These are phyloP conservation scores for Trichoderma brevicompactum DNA, from an alignment of 2,329 filamentous ascomycete genomes.

Conservation along the genomic window DNA sequence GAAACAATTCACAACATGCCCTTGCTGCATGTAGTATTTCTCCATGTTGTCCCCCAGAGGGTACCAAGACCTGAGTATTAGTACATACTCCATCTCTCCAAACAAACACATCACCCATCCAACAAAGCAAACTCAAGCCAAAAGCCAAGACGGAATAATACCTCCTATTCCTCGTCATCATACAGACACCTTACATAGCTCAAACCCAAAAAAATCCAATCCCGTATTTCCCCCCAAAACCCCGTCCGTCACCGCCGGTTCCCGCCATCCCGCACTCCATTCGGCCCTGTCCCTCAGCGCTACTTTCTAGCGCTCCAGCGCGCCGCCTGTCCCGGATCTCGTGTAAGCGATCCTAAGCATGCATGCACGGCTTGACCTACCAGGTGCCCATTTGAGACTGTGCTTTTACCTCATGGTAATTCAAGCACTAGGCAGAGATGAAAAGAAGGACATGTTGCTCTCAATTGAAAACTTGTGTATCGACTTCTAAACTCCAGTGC, in stretches of 20 bases:
- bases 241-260: constrained; percentile 16
- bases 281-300: constrained; percentile 27
- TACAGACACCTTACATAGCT: too few relatives aligned
- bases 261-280: constrained; percentile 17
- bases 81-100: too few relatives aligned
- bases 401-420: neutral
- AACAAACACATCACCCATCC: too few relatives aligned
- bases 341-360: neutral
- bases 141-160: too few relatives aligned
- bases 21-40: too few relatives aligned
- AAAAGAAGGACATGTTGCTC: neutral
- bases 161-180: too few relatives aligned
- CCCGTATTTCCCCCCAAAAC: neutral
- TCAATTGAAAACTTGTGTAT: too few relatives aligned
- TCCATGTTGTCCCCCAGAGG: too few relatives aligned
- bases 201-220: neutral
- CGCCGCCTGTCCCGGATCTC: constrained; percentile 6
- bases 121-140: too few relatives aligned
- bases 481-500: too few relatives aligned
- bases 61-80: too few relatives aligned
- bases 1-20: neutral
- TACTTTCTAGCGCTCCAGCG: constrained; percentile 1
- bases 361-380: neutral
- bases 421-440: neutral
- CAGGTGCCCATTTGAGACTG: neutral